Evolutionary conservation across 768 basidiomycete species (phyloP), one percentile per base, ranked within the genome.

Genomic region (Auricularia heimuer): DNA sequence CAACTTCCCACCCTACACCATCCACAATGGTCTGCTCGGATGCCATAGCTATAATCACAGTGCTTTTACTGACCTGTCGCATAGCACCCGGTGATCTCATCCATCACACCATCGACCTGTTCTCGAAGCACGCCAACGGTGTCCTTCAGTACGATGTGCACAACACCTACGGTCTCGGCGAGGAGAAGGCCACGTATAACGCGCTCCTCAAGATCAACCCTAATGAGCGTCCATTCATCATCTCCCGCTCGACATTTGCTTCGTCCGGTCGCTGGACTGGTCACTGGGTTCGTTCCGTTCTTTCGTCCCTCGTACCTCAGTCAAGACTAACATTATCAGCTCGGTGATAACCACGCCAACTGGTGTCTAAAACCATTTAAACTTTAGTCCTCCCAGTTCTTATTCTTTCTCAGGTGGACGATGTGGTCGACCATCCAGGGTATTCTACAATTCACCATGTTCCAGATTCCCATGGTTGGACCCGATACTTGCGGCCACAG

Each of bases 281-380:
- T 0, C 87, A 89, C 71, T 89, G 88, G 87, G 84, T 85, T 71
- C 24, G 79, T 69, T 63, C 74, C 66, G 60, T 34, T 21, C 45
- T 21, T 11, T 51, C 24, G 24, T n/a, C 39, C 47, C 45, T 37
- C 63, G 33, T n/a, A 54, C 6, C 3, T 2, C 3, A 11, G 12
- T 42, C 29, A 42, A 14, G 39, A 42, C 12, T 42, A 42, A 61
- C 64, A 7, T 42, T 14, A 7, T 42, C 12, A 86, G 85, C 80
- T 90, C 35, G 89, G 90, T 0, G 90, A 92, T 73, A 91, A 91
- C 71, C 85, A 79, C 72, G 86, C 86, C 70, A 81, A 82, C 66
- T 92, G 90, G 89, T 42, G 4, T 14, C 8, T 14, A 42, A 29
- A 29, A 29, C 29, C 29, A 29, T 29, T 2, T 2, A 29, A 29